phyloP scores from a whole-genome alignment of 495 filamentous ascomycete species.

The Podospora tetraspora region DNA sequence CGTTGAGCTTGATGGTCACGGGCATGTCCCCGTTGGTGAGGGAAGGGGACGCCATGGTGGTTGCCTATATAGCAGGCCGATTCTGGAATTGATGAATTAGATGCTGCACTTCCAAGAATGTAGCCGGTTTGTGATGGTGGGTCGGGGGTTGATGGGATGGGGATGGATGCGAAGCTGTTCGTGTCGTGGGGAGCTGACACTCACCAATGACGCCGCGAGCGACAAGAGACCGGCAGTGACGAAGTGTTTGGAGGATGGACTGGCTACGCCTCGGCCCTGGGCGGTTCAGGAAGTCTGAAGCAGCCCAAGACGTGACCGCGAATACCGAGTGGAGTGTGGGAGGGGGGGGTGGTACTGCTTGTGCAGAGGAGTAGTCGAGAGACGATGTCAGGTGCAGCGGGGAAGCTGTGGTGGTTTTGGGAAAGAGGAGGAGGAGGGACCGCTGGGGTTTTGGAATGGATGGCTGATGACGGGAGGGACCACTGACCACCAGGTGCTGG shows the following conservation, averaged over 20 bases:
- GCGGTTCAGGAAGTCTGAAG: not conserved
- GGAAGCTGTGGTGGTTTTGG: slow-evolving; percentile 1
- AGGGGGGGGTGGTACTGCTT: not conserved
- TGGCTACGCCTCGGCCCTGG: not conserved
- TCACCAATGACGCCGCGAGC: not conserved
- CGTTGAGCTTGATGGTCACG: slow-evolving; percentile 79
- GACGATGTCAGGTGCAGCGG: slow-evolving; percentile 3
- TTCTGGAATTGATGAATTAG: not conserved
- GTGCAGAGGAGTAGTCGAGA: not conserved
- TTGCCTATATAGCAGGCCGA: not conserved
- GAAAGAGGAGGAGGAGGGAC: slow-evolving; percentile 1
- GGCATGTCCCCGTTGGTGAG: slow-evolving; percentile 63
- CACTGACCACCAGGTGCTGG: not conserved
- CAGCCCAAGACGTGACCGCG: not conserved
- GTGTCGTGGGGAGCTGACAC: not conserved
- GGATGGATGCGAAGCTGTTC: not conserved
- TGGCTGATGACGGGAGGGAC: slow-evolving; percentile 7
- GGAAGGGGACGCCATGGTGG: slow-evolving; percentile 47
- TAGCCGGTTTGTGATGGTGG: not conserved
- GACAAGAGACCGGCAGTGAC: not conserved
- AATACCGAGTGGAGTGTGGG: not conserved
- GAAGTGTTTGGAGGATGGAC: not conserved
- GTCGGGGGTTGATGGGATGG: not conserved
- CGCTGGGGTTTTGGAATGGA: not conserved
- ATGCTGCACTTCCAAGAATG: not conserved